Base-by-base conservation (phyloP, 257 asterid species). In the Solanum chilense region DNA sequence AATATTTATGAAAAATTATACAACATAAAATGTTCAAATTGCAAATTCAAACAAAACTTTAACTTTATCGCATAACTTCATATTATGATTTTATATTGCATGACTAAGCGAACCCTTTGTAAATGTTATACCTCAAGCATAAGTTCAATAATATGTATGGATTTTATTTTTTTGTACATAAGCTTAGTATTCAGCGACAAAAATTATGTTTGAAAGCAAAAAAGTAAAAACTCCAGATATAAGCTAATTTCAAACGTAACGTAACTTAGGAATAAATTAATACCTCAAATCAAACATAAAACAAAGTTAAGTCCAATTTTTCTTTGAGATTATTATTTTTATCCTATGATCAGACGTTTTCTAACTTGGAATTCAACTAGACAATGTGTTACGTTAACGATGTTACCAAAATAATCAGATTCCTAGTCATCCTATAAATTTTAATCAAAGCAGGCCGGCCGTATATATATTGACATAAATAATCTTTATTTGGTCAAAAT, bases 361-460 rank as follows among this genome's bases (percentile, higher is more conserved):
- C 64, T 58, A 58, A 21, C 5, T 21, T 8, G 7, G 73, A 66
- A 18, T 66, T 66, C 20, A 10, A 58, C 60, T 86, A 41, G 88
- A 86, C 78, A 76, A 37, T 15, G 75, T 86, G 47, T 25, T 49
- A 82, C 68, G 85, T 18, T 37, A 83, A 27, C 77, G 15, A 35
- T 86, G 88, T 52, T 27, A 73, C 29, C 39, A 21, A 56, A 16
- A 47, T 75, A 16, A 31, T 52, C 8, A 58, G 66, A 75, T 86
- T 86, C 77, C 88, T 35, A 56, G 62, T 86, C 25, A 84, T 84
- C 64, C 33, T 1, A 44, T 23, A 84, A 45, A 12, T 12, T 35
- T 16, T 16, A 33, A 33, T 35, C 78, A 33, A 33, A 71, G 78
- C 27, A 18, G 23, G 73, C 37, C 37, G 73, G 45, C 13, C 44